Base-by-base conservation (phyloP, 768 basidiomycete species). In the Boletales sp. region DNA sequence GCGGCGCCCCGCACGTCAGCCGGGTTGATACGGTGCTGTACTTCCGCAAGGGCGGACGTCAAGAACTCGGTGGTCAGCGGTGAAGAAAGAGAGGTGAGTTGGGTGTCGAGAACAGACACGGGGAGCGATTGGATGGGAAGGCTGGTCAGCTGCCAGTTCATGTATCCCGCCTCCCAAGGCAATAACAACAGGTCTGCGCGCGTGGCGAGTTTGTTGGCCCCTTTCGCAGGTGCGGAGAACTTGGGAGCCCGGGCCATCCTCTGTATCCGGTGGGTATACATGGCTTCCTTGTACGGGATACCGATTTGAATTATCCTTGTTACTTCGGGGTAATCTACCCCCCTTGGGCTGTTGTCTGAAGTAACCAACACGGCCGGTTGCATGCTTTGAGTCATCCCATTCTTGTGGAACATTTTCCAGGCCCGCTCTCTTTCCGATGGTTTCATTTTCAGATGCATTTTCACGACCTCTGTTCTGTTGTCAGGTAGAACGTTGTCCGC, bases 271-370 rank as follows among this genome's bases (percentile, higher is more conserved):
- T 94, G 90, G 44, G 93, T 74, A 64, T 96, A 95, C 56, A 84
- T 79, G 18, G 91, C 86, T 10, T 79, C 68, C 1, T 70, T 74
- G 7, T 70, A 64, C 2, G 95, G 94, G 8, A 88, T 74, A 44
- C 95, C 94, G 44, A 99, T 74, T 66, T 97, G 96, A 56, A 98
- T 87, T 53, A 94, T 87, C 35, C 93, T 83, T 0, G 90, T 90
- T 18, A 94, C 88, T 17, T 80, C 82, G 8, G 91, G 91, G 64
- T 94, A 95, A 66, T 95, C 90, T 40, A 94, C 80, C 14, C 90
- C 90, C 50, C 91, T 81, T 18, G 91, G 90, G 28, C 90, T 93
- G 6, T 95, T 84, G 57, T 95, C 93, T 1, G 91, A 93, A 4
- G 84, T 87, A 57, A 96, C 74, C 45, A 95, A 79, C 30, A 96